Conservation (phyloP, 495 filamentous ascomycete genomes). For the Penicillium simplicissimum region DNA sequence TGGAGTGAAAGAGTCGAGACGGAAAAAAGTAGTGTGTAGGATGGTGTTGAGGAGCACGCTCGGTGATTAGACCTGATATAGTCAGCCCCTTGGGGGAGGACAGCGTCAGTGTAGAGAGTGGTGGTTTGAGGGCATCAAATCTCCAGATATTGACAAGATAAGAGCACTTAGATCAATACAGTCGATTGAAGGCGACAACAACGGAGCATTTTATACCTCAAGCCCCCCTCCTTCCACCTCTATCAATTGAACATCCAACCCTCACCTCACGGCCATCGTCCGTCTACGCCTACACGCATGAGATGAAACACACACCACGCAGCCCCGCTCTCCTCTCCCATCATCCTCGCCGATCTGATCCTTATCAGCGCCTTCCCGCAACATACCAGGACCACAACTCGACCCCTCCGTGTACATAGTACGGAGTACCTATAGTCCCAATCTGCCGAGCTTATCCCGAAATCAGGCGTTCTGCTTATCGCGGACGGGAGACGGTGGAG, state of each 20-base stretch:
- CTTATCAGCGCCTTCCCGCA: too few relatives aligned
- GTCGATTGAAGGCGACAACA: too few relatives aligned
- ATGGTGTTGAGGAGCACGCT: neutral
- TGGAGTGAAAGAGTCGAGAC: too few relatives aligned
- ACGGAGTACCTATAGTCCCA: too few relatives aligned
- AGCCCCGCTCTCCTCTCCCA: neutral
- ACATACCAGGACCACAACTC: too few relatives aligned
- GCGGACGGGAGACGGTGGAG: conserved; percentile 6
- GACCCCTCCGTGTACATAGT: too few relatives aligned
- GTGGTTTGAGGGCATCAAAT: neutral
- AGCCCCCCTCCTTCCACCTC: neutral
- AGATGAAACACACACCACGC: neutral
- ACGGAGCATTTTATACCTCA: neutral
- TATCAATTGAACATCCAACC: neutral
- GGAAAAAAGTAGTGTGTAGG: neutral
- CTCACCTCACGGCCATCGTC: neutral
- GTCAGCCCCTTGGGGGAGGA: too few relatives aligned
- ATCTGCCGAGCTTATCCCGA: conserved; percentile 6
- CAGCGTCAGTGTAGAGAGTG: too few relatives aligned
- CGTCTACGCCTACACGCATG: neutral
- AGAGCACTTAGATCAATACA: neutral
- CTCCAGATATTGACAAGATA: neutral
- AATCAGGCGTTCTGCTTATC: conserved; percentile 18
- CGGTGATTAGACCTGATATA: neutral
- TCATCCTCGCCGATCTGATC: too few relatives aligned